Conservation (phyloP, 2,329 filamentous ascomycete species). For the Colletotrichum tabaci region DNA sequence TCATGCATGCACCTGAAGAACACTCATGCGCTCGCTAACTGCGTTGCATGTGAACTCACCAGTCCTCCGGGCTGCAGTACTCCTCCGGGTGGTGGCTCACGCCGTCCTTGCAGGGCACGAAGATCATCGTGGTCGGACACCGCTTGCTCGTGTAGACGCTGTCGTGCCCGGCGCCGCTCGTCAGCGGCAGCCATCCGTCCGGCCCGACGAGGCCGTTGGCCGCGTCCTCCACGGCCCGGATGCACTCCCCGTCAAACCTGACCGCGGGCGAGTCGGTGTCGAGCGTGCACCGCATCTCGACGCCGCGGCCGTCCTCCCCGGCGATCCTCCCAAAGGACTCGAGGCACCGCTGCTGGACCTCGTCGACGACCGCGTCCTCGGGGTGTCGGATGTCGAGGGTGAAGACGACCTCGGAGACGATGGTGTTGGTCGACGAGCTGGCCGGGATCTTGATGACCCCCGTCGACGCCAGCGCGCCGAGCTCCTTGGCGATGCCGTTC, state of each 20-base stretch:
- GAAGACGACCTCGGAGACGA: conserved; percentile 40
- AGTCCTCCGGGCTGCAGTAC: conserved; percentile 73
- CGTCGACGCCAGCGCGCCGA: conserved; percentile 76
- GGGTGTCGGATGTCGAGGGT: conserved; percentile 44
- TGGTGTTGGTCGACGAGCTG: conserved; percentile 44
- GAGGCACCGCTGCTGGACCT: conserved; percentile 45
- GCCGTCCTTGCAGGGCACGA: conserved; percentile 75
- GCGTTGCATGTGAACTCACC: conserved; percentile 45
- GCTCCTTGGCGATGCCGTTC: conserved; percentile 72
- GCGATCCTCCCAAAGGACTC: conserved; percentile 46
- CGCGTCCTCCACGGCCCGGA: conserved; percentile 75
- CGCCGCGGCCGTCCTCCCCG: conserved; percentile 48
- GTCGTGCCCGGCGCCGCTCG: conserved; percentile 61
- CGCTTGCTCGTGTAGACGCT: conserved; percentile 72
- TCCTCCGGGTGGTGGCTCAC: conserved; percentile 76
- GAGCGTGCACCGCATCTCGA: conserved; percentile 69
- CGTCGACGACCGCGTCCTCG: conserved; percentile 35
- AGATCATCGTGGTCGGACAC: conserved; percentile 77
- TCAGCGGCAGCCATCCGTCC: conserved; percentile 54
- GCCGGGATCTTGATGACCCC: conserved; percentile 69
- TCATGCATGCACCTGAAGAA: background rate
- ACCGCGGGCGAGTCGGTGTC: conserved; percentile 75
- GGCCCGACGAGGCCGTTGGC: conserved; percentile 68
- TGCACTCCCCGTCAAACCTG: conserved; percentile 77
- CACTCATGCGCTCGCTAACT: no score